Evolutionary conservation across 2,329 filamentous ascomycete genomes (phyloP).

Genomic region (Paradendryphiella salina): DNA sequence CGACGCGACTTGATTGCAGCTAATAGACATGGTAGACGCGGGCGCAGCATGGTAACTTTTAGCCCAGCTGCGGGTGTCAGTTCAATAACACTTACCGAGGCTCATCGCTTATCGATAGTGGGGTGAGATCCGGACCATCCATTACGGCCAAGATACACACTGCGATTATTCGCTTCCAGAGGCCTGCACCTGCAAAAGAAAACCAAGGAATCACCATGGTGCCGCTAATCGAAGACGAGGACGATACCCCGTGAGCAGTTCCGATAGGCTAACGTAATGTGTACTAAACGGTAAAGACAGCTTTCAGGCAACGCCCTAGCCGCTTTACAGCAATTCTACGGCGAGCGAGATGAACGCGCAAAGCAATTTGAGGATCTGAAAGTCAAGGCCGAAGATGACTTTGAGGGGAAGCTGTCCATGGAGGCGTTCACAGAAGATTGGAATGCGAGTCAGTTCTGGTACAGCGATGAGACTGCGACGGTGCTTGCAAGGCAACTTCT

Average conservation of each 20-base stretch:
- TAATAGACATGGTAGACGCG: slow-evolving; percentile 27
- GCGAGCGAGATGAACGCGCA: slow-evolving; percentile 68
- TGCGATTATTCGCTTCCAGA: slow-evolving; percentile 6
- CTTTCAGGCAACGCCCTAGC: slow-evolving; percentile 69
- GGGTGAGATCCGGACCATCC: slow-evolving; percentile 16
- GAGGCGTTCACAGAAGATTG: slow-evolving; percentile 77
- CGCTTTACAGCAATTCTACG: slow-evolving; percentile 73
- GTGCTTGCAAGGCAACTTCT: slow-evolving; percentile 68
- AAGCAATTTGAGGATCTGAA: slow-evolving; percentile 71
- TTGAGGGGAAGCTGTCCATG: slow-evolving; percentile 60
- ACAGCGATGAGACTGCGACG: slow-evolving; percentile 71
- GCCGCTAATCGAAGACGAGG: slow-evolving; percentile 35
- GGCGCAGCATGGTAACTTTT: slow-evolving; percentile 35
- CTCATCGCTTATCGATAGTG: slow-evolving; percentile 33
- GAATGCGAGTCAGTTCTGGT: slow-evolving; percentile 86
- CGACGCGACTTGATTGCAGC: slow-evolving; percentile 22
- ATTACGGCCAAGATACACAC: slow-evolving; percentile 29
- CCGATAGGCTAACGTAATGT: not conserved
- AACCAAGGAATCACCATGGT: slow-evolving; percentile 23
- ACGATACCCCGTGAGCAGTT: slow-evolving; percentile 42
- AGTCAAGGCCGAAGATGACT: slow-evolving; percentile 61
- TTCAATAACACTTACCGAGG: slow-evolving; percentile 27
- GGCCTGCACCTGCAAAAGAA: not conserved
- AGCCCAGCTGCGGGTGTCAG: slow-evolving; percentile 7
- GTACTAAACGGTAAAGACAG: slow-evolving; percentile 51